Evolutionary conservation across 495 filamentous ascomycete genomes (phyloP).

Genomic region (Aspergillus bertholletiae): DNA sequence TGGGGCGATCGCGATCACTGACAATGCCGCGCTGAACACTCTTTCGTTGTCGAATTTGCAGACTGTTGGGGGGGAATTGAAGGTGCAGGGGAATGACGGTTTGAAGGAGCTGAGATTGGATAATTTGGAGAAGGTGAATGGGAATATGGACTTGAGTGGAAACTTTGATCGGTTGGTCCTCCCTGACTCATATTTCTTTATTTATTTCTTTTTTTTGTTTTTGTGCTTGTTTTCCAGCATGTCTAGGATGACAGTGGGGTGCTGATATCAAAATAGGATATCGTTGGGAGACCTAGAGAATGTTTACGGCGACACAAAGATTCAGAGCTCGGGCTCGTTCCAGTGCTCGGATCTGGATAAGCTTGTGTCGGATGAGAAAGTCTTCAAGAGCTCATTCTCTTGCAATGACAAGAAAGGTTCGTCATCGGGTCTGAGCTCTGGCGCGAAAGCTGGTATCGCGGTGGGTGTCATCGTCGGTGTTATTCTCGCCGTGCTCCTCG

Average conservation of each 20-base stretch:
- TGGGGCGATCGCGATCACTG: slow-evolving; percentile 20
- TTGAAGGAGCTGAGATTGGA: slow-evolving; percentile 19
- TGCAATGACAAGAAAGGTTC: neutral
- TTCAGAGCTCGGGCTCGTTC: slow-evolving; percentile 18
- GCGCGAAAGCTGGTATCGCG: slow-evolving; percentile 7
- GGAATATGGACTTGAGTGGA: slow-evolving; percentile 21
- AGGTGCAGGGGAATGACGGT: slow-evolving; percentile 19
- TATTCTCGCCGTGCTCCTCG: slow-evolving; percentile 21
- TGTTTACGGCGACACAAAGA: slow-evolving; percentile 22
- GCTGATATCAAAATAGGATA: slow-evolving; percentile 15
- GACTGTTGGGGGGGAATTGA: slow-evolving; percentile 14
- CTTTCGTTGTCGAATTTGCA: slow-evolving; percentile 11
- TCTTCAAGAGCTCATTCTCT: slow-evolving; percentile 3
- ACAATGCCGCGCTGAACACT: slow-evolving; percentile 17
- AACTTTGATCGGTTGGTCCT: slow-evolving; percentile 26
- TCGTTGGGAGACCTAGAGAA: slow-evolving; percentile 23
- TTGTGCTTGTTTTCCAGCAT: too few species aligned
- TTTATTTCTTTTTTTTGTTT: neutral
- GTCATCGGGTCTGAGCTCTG: slow-evolving; percentile 9
- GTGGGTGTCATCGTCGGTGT: slow-evolving; percentile 16
- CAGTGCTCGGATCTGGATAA: slow-evolving; percentile 14
- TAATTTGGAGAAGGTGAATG: slow-evolving; percentile 24
- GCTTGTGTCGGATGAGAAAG: neutral
- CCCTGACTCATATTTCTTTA: too few species aligned
- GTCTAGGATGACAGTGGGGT: too few species aligned